phyloP scores from a whole-genome alignment of 2,329 filamentous ascomycete species.

The Septoria linicola region DNA sequence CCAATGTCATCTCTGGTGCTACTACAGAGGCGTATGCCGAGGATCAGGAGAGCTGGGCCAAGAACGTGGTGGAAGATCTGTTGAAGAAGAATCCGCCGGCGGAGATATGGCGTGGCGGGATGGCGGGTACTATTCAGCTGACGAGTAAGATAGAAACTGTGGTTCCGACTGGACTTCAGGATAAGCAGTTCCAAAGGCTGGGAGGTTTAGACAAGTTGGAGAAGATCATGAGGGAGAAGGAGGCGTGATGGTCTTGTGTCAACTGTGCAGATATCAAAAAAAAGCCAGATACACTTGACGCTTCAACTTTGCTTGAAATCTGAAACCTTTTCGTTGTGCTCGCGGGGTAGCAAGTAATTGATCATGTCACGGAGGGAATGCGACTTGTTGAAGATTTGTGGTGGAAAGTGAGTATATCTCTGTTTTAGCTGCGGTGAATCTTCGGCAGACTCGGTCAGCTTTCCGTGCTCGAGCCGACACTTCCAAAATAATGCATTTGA shows the following conservation, averaged over 20 bases:
- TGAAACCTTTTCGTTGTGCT: too few species aligned
- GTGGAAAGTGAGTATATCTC: too few species aligned
- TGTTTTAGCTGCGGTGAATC: too few species aligned
- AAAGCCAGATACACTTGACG: too few species aligned
- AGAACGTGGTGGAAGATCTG: slow-evolving; percentile 21
- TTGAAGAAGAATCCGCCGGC: slow-evolving; percentile 16
- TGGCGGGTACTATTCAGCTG: slow-evolving; percentile 2
- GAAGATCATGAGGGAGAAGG: not conserved
- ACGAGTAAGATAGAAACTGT: not conserved
- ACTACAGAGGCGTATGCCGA: slow-evolving; percentile 14
- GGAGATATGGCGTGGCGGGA: slow-evolving; percentile 17
- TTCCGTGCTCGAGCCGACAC: too few species aligned
- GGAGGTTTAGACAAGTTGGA: slow-evolving; percentile 8
- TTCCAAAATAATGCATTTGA: not conserved
- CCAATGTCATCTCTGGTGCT: slow-evolving; percentile 14
- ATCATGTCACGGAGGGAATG: too few species aligned
- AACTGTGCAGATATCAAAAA: too few species aligned
- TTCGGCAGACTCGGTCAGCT: too few species aligned
- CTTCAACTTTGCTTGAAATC: too few species aligned
- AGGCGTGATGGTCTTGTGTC: too few species aligned
- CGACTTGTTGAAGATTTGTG: too few species aligned
- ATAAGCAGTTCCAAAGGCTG: slow-evolving; percentile 7
- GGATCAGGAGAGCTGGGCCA: slow-evolving; percentile 19
- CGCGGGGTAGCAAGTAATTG: too few species aligned
- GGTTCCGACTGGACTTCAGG: not conserved